Evolutionary conservation across 768 basidiomycete genomes (phyloP), one percentile per base, ranked within the genome.

Genomic region (Suillus lakei): DNA sequence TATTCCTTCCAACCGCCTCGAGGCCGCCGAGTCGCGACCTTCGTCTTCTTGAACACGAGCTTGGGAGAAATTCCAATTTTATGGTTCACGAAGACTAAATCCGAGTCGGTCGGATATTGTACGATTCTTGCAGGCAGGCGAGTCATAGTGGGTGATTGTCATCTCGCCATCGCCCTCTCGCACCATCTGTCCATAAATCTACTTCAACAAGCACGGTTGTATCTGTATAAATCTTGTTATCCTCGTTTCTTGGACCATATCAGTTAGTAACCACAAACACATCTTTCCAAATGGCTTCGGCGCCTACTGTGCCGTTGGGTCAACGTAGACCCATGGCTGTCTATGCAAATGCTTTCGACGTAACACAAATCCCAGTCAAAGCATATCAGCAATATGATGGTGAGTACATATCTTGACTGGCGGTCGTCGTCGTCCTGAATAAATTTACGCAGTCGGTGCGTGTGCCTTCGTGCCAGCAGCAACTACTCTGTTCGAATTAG

Each of bases 311-410:
- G 10, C 58, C 58, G 18, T 28, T 59, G 18, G 58, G 58, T 30
- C 58, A 59, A 41, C 58, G 58, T 59, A 59, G 9, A 59, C 39
- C 39, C 18, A 18, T 59, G 58, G 18, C 58, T 41, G 80, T 79
- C 6, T 34, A 53, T 0, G 79, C 80, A 0, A 80, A 80, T 44
- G 77, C 75, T 0, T 81, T 75, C 68, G 72, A 73, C 62, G 71
- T 80, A 53, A 71, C 66, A 2, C 63, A 69, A 0, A 68, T 78
- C 15, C 79, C 79, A 1, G 71, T 36, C 50, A 78, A 70, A 28
- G 39, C 36, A 6, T 78, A 79, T 7, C 66, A 73, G 38, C 78
- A 79, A 23, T 79, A 78, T 51, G 77, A 78, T 32, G 77, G 77
- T 79, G 72, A 67, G 36, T 67, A 53, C 55, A 7, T 32, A n/a